Evolutionary conservation across 2,329 filamentous ascomycete genomes (phyloP), one percentile per base, ranked within the genome.

Genomic region (Cladophialophora carrionii): DNA sequence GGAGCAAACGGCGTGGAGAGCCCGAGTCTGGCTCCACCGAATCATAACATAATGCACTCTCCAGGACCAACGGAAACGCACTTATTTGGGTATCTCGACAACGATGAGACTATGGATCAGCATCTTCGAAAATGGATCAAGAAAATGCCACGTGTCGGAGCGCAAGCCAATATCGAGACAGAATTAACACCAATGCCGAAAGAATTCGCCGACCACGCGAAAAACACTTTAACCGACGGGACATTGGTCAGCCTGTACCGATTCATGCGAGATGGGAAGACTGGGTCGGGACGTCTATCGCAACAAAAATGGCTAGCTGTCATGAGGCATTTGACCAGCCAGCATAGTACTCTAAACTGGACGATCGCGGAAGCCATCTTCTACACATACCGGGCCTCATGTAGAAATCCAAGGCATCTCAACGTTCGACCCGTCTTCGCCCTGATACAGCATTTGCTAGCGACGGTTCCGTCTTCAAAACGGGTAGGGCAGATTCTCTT

Each of bases 401-500:
- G 48, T 17, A 14, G 34, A 22, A n/a, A 53, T 14, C 24, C 22
- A 14, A 41, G 37, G n/a, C 31, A 37, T 32, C 53, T 62, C 24
- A 20, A 53, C 32, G 48, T 54, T 24, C 51, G n/a, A 26, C 67
- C 67, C 6, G 64, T 67, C n/a, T 59, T 63, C 32, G 49, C 61
- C 31, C 62, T 69, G n/a, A 31, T 67, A 24, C 46, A 58, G 43
- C 59, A 67, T 63, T 56, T 64, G 4, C 59, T 69, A 6, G 41
- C 43, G 9, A 61, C 48, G 4, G 67, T 62, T 12, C 22, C 59
- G 17, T 53, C 46, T 32, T 61, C 51, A 22, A 46, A 59, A n/a
- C 26, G 61, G 31, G 53, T 60, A 34, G 52, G 58, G 32, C 32
- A 61, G 43, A 43, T 69, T 14, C 65, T 69, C 31, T 69, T 68